Evolutionary conservation across 768 basidiomycete species (phyloP).

Genomic region (Sarcomyxa edulis): DNA sequence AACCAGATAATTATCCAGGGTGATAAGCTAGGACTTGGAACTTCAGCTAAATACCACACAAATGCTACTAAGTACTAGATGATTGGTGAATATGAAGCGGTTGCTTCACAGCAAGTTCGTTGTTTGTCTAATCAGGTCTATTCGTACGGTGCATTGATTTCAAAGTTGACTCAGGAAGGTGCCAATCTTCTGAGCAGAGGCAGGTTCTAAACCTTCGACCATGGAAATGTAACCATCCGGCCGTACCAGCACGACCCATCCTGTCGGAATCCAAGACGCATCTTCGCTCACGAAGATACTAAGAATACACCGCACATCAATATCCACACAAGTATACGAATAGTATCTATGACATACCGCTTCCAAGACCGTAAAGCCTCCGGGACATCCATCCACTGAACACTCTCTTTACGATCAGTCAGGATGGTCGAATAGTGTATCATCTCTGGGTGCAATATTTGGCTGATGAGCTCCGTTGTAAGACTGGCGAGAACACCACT

Average conservation of each 20-base stretch:
- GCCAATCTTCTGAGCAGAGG: no score
- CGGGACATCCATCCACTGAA: conserved; percentile 43
- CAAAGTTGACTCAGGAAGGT: no score
- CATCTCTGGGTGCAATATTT: conserved; percentile 23
- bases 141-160: no score
- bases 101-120: no score
- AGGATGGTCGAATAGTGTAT: conserved; percentile 39
- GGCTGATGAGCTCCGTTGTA: conserved; percentile 23
- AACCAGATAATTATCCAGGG: no score
- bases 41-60: no score
- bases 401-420: conserved; percentile 28
- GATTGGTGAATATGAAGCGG: no score
- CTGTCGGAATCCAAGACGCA: conserved; percentile 44
- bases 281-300: conserved; percentile 60
- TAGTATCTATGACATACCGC: conserved; percentile 37
- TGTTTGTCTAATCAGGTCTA: no score
- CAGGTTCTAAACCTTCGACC: conserved; percentile 43
- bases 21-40: no score
- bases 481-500: conserved; percentile 20
- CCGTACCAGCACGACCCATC: conserved; percentile 50
- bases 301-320: conserved; percentile 1
- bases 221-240: conserved; percentile 65
- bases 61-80: no score
- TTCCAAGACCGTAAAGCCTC: conserved; percentile 47
- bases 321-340: no score